A percentile compares a stretch with the other conserved stretches of the same genome.
These are phyloP conservation scores for Tephrocybe sp. DNA, from an alignment of 768 basidiomycete species.

Conservation along the genomic window DNA sequence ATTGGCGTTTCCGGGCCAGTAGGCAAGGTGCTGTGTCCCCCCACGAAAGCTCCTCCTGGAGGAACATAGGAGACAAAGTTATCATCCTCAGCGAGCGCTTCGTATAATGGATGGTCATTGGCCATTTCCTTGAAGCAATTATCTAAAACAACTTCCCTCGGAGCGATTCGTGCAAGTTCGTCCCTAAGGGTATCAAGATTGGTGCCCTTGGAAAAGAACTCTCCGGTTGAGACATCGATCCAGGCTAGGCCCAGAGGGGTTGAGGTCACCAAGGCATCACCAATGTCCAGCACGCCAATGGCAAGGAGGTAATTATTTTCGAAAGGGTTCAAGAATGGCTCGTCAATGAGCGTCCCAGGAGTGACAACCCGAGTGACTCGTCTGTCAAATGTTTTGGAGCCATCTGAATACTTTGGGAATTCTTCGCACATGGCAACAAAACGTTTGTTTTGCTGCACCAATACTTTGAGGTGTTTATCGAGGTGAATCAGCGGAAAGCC, in stretches of 20 bases:
- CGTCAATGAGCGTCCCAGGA: constrained; percentile 92
- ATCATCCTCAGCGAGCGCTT: constrained; percentile 51
- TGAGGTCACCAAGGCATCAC: constrained; percentile 1
- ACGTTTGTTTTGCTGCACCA: constrained; percentile 79
- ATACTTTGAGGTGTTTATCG: constrained; percentile 80
- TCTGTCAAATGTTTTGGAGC: constrained; percentile 67
- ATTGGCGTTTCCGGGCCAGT: not conserved
- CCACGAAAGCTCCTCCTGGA: constrained; percentile 8
- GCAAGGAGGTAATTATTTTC: constrained; percentile 91
- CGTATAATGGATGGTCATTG: constrained; percentile 45
- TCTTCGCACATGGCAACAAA: constrained; percentile 96
- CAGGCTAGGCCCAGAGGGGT: constrained; percentile 73
- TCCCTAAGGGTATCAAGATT: constrained; percentile 61
- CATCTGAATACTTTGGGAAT: constrained; percentile 53
- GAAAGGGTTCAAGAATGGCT: constrained; percentile 78
- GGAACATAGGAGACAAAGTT: constrained; percentile 51
- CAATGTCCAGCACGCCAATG: constrained; percentile 32
- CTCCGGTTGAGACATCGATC: constrained; percentile 94
- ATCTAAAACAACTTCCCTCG: constrained; percentile 78
- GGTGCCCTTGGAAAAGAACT: constrained; percentile 77
- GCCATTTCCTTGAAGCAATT: constrained; percentile 31
- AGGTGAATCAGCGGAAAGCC: constrained; percentile 88
- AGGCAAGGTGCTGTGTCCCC: not conserved
- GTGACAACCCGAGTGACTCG: constrained; percentile 86
- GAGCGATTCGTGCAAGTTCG: constrained; percentile 76